Percentiles rank a stretch among this genome's conserved stretches.
Conservation (phyloP, 305 asterid species). For the Solanum chacoense region DNA sequence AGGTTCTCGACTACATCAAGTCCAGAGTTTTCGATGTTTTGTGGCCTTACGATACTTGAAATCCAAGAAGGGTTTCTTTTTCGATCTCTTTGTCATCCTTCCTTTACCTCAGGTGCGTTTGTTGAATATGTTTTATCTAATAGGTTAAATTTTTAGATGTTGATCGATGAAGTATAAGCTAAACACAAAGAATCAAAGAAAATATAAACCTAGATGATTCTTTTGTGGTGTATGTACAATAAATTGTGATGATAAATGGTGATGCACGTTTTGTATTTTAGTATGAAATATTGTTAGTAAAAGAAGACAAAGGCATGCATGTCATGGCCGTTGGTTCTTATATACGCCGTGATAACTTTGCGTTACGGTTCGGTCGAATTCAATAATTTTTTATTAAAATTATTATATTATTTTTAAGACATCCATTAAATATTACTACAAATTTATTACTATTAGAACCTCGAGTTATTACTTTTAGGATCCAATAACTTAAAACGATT, state of each 20-base stretch:
- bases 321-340: slow-evolving; percentile 13
- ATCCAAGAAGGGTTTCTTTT: slow-evolving; percentile 47
- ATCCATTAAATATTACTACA: background rate
- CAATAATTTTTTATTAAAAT: background rate
- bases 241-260: background rate
- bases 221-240: background rate
- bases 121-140: background rate
- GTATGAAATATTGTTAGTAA: background rate
- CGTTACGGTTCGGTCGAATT: background rate
- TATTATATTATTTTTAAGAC: background rate
- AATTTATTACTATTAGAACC: background rate
- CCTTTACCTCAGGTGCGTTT: slow-evolving; percentile 73
- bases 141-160: background rate
- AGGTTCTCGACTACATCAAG: background rate
- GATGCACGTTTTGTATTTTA: background rate
- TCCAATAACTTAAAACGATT: background rate
- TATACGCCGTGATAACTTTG: slow-evolving; percentile 14
- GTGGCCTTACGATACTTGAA: slow-evolving; percentile 38
- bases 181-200: background rate
- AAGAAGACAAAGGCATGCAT: slow-evolving; percentile 23
- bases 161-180: background rate
- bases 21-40: slow-evolving; percentile 1
- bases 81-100: slow-evolving; percentile 81
- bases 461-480: background rate
- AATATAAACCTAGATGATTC: background rate